These are phyloP conservation scores for Ganoderma resinaceum DNA, from an alignment of 1,284 basidiomycete species.

Conservation along the genomic window DNA sequence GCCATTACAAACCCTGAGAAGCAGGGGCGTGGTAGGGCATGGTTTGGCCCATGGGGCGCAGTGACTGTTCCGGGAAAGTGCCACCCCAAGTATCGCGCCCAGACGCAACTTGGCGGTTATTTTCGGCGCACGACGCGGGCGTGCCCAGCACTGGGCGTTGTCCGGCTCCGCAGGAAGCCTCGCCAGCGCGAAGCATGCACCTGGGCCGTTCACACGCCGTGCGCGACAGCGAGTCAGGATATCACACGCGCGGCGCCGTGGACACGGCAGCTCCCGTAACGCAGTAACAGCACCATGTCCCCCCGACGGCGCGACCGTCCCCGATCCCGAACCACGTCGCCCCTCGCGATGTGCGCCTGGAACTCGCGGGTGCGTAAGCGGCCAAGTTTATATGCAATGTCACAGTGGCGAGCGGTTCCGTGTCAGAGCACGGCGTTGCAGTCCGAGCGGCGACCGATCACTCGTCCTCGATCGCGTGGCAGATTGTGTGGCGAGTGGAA, in stretches of 20 bases:
- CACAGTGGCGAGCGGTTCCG: conserved; percentile 3
- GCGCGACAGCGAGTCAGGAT: not conserved
- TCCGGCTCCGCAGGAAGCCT: conserved; percentile 9
- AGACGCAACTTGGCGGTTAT: not conserved
- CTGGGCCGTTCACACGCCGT: not conserved
- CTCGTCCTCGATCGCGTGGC: conserved; percentile 5
- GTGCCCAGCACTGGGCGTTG: not conserved
- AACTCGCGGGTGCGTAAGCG: conserved; percentile 1
- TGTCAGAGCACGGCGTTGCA: not conserved
- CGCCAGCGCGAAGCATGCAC: not conserved
- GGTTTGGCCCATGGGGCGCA: not conserved
- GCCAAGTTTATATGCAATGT: not conserved
- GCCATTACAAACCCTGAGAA: conserved; percentile 10
- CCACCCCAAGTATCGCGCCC: not conserved
- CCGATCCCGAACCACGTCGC: conserved; percentile 2
- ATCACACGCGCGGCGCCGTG: conserved; percentile 3
- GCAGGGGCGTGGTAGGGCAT: conserved; percentile 4
- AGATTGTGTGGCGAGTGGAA: conserved; percentile 1
- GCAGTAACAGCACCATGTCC: not conserved
- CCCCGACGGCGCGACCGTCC: not conserved
- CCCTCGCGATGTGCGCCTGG: not conserved
- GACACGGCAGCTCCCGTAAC: not conserved
- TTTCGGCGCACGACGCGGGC: not conserved
- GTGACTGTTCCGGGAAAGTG: not conserved
- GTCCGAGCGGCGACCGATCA: conserved; percentile 2